phyloP scores from a whole-genome alignment of 2,329 filamentous ascomycete genomes.

The Nigrospora osmanthi region DNA sequence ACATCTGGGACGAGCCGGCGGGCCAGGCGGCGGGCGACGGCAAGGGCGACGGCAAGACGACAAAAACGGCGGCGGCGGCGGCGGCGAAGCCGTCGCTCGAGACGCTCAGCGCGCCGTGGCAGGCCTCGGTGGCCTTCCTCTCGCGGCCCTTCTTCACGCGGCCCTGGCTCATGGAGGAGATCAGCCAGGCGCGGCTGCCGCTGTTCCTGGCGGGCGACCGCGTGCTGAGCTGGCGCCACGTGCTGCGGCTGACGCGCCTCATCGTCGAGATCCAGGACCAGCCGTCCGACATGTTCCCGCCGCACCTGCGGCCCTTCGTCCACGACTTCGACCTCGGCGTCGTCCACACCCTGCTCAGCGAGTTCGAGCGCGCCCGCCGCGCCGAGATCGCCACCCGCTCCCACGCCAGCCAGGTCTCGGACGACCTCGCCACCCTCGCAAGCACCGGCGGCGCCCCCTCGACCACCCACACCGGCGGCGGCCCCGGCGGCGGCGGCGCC shows the following conservation, averaged over 20 bases:
- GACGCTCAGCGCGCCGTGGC: constrained; percentile 12
- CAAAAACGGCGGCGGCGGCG: neutral
- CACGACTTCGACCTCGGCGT: constrained; percentile 11
- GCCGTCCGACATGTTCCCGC: constrained; percentile 20
- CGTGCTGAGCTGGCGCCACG: constrained; percentile 25
- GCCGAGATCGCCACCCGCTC: no score
- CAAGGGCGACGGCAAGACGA: no score
- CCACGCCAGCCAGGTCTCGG: no score
- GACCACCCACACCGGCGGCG: no score
- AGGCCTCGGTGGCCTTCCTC: constrained; percentile 19
- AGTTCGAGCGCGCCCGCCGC: neutral
- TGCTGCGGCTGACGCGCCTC: constrained; percentile 23
- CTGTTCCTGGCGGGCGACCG: constrained; percentile 23
- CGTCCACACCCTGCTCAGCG: constrained; percentile 4
- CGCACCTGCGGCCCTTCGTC: constrained; percentile 6
- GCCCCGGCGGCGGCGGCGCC: no score
- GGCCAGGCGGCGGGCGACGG: no score
- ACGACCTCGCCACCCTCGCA: no score
- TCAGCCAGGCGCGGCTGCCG: constrained; percentile 21
- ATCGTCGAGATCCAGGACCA: constrained; percentile 27
- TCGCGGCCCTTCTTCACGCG: constrained; percentile 24
- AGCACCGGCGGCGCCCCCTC: no score
- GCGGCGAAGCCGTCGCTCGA: constrained; percentile 5
- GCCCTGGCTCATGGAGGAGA: constrained; percentile 27
- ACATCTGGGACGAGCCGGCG: constrained; percentile 11